phyloP scores from a whole-genome alignment of 345 rosid species.

The Rhodamnia rubescens region DNA sequence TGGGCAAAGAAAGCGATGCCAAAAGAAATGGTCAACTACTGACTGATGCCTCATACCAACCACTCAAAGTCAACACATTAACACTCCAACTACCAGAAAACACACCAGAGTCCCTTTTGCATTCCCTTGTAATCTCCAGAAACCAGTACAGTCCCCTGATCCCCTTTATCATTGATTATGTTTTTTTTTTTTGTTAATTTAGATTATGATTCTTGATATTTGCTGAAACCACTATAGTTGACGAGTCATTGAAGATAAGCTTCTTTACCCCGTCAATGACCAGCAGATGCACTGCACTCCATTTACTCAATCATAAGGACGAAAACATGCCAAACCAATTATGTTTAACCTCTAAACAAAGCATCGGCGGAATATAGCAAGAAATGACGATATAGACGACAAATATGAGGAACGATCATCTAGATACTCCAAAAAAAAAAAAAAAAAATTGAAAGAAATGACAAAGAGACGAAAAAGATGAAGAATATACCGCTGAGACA shows the following conservation, averaged over 20 bases:
- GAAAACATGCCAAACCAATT: neutral
- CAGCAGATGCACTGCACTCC: neutral
- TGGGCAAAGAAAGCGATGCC: neutral
- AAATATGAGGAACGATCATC: neutral
- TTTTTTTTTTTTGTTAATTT: too few species aligned
- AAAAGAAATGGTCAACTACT: neutral
- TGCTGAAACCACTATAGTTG: neutral
- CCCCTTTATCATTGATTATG: neutral
- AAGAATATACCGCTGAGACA: conserved; percentile 63
- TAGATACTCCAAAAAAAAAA: neutral
- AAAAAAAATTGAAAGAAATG: neutral
- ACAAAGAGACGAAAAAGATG: neutral
- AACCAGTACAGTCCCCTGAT: neutral
- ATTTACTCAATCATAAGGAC: neutral
- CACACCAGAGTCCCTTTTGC: neutral
- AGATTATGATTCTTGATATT: neutral
- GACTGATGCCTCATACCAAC: neutral
- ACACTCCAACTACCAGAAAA: too few species aligned
- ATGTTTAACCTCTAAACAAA: neutral
- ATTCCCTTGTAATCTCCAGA: neutral
- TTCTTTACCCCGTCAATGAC: neutral
- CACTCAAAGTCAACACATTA: neutral
- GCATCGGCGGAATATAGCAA: neutral
- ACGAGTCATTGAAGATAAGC: neutral
- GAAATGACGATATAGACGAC: neutral